Conservation (phyloP, 139 green algal species). For the Coelastrella sp. region DNA sequence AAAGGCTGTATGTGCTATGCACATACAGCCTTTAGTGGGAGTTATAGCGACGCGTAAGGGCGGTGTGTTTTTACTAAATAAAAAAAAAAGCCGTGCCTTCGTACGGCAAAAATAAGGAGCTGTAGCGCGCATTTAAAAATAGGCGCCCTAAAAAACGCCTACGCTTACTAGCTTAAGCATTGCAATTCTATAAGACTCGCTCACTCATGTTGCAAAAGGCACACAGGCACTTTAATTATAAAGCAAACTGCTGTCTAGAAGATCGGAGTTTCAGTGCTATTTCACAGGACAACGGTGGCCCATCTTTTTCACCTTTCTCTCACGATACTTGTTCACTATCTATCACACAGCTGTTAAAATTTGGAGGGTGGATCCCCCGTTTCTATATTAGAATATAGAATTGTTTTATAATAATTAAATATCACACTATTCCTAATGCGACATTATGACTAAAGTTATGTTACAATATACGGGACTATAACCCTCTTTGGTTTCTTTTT, state of each 20-base stretch:
- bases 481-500: constrained; percentile 36
- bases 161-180: constrained; percentile 20
- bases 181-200: constrained; percentile 30
- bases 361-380: constrained; percentile 28
- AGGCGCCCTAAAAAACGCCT: constrained; percentile 1
- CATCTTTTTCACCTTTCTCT: constrained; percentile 24
- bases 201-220: constrained; percentile 41
- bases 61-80: too few species aligned
- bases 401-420: too few species aligned
- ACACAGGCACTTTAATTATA: neutral
- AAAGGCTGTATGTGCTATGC: too few species aligned
- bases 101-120: too few species aligned
- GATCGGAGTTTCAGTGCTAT: constrained; percentile 19
- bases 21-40: too few species aligned
- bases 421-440: constrained; percentile 34
- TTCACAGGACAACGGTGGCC: constrained; percentile 19
- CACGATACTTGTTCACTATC: constrained; percentile 31
- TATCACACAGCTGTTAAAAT: constrained; percentile 32
- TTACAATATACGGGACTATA: constrained; percentile 41
- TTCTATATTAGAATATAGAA: constrained; percentile 47
- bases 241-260: constrained; percentile 14
- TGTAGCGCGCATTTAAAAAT: too few species aligned
- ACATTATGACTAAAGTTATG: constrained; percentile 51
- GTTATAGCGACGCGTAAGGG: too few species aligned
- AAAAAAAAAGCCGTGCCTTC: too few species aligned